A percentile compares a stretch with the other conserved stretches of the same genome.
Evolutionary conservation across 371 early-diverging fungal species (phyloP).

Genomic region (Chytridiales sp.): DNA sequence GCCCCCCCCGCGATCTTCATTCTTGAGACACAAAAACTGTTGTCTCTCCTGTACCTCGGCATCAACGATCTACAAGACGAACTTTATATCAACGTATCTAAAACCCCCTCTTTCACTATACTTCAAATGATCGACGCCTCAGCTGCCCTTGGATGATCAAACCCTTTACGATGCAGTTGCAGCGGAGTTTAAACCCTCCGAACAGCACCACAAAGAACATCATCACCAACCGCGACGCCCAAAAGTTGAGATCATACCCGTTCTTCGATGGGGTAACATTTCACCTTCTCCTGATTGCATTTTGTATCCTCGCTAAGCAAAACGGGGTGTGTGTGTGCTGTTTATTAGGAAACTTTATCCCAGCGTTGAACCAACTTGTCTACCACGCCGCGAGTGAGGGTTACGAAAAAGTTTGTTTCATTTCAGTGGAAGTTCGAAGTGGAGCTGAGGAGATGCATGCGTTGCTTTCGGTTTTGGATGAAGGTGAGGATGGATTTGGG

Average conservation of each 20-base stretch:
- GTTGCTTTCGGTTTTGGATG: not conserved
- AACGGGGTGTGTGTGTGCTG: not conserved
- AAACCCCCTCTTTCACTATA: too few relatives aligned
- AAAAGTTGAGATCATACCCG: not conserved
- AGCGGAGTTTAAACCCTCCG: too few relatives aligned
- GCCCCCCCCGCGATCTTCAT: not conserved
- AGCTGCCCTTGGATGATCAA: too few relatives aligned
- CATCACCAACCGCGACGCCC: not conserved
- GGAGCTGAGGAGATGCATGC: conserved; percentile 3
- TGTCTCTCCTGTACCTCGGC: too few relatives aligned
- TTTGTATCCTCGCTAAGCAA: not conserved
- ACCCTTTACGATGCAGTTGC: too few relatives aligned
- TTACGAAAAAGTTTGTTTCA: not conserved
- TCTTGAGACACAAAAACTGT: not conserved
- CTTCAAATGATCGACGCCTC: too few relatives aligned
- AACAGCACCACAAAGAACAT: too few relatives aligned
- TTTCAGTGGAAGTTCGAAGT: not conserved
- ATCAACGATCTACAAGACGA: too few relatives aligned
- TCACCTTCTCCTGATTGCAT: not conserved
- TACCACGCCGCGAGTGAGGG: conserved; percentile 2
- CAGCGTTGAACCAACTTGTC: conserved; percentile 15
- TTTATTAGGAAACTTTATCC: conserved; percentile 16
- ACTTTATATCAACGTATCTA: too few relatives aligned
- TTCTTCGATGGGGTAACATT: conserved; percentile 3
- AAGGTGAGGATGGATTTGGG: not conserved